These are phyloP conservation scores for Striga hermonthica DNA, from an alignment of 305 asterid genomes.

Conservation along the genomic window DNA sequence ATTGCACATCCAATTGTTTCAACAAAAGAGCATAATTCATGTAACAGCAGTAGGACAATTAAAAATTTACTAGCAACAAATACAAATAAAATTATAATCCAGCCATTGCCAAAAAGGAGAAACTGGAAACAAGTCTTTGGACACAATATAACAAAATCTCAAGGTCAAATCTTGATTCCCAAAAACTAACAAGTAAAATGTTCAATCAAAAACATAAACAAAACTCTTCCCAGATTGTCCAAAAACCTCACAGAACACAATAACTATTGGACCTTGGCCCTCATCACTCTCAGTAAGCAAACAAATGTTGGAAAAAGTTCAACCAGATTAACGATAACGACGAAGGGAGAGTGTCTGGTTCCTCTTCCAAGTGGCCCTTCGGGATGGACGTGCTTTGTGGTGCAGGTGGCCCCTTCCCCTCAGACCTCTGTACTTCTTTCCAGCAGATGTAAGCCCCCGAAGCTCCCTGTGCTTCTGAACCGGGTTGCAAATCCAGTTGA, in stretches of 20 bases:
- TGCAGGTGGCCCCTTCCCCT: conserved; percentile 19
- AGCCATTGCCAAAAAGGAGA: background rate
- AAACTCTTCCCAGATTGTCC: background rate
- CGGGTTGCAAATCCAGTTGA: conserved; percentile 19
- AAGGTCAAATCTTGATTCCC: background rate
- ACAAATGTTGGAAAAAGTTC: background rate
- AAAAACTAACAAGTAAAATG: background rate
- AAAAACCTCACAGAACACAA: background rate
- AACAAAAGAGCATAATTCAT: no score
- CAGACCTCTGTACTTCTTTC: conserved; percentile 16
- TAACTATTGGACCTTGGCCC: background rate
- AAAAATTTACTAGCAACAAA: no score
- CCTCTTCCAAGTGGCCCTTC: conserved; percentile 21
- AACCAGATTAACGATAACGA: conserved; percentile 9
- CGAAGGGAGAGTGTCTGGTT: conserved; percentile 19
- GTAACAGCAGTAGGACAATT: no score
- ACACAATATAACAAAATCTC: background rate
- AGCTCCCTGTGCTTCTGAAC: conserved; percentile 18
- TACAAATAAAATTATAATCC: no score
- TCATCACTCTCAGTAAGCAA: background rate
- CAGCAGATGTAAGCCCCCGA: conserved; percentile 12
- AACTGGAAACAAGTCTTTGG: background rate
- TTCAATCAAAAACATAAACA: background rate
- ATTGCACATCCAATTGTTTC: no score
- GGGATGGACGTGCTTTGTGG: conserved; percentile 19